Percentiles rank a stretch among this genome's conserved stretches.
phyloP scores from a whole-genome alignment of 495 filamentous ascomycete genomes.

The Pyronema omphalodes region DNA sequence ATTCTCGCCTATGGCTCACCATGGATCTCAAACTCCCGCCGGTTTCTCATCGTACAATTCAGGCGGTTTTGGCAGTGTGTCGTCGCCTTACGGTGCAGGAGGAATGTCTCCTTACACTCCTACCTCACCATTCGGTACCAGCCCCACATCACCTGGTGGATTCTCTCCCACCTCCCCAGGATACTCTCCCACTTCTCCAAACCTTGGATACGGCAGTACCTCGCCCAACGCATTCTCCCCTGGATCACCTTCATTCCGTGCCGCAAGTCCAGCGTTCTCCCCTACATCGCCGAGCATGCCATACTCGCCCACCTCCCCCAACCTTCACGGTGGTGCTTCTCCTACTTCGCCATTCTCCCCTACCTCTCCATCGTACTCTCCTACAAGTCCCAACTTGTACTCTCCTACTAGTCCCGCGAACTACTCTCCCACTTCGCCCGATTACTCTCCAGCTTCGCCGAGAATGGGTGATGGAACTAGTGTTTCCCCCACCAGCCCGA shows the following conservation, averaged over 20 bases:
- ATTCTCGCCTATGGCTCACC: slow-evolving; percentile 79
- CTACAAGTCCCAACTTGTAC: slow-evolving; percentile 30
- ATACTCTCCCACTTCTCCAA: slow-evolving; percentile 45
- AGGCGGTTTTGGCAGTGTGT: slow-evolving; percentile 30
- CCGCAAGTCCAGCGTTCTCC: slow-evolving; percentile 66
- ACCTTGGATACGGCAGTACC: slow-evolving; percentile 33
- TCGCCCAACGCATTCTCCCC: slow-evolving; percentile 45
- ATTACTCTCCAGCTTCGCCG: slow-evolving; percentile 28
- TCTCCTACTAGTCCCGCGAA: slow-evolving; percentile 40
- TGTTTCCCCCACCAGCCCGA: slow-evolving; percentile 23
- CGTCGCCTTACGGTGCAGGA: slow-evolving; percentile 14
- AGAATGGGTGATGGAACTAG: slow-evolving; percentile 19
- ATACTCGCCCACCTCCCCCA: slow-evolving; percentile 29
- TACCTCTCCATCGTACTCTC: slow-evolving; percentile 51
- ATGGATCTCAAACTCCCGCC: slow-evolving; percentile 53
- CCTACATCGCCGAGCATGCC: slow-evolving; percentile 47
- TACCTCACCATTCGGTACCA: slow-evolving; percentile 55
- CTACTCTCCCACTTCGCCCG: slow-evolving; percentile 51
- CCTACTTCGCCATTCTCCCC: slow-evolving; percentile 40
- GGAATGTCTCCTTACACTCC: slow-evolving; percentile 27
- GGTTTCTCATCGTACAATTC: slow-evolving; percentile 51
- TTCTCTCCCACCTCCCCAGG: slow-evolving; percentile 58
- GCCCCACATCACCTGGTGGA: slow-evolving; percentile 47
- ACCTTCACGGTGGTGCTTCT: slow-evolving; percentile 24
- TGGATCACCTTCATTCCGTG: slow-evolving; percentile 57